Evolutionary conservation across 2,329 filamentous ascomycete species (phyloP), one percentile per base, ranked within the genome.

Genomic region (Penicillium sp.): DNA sequence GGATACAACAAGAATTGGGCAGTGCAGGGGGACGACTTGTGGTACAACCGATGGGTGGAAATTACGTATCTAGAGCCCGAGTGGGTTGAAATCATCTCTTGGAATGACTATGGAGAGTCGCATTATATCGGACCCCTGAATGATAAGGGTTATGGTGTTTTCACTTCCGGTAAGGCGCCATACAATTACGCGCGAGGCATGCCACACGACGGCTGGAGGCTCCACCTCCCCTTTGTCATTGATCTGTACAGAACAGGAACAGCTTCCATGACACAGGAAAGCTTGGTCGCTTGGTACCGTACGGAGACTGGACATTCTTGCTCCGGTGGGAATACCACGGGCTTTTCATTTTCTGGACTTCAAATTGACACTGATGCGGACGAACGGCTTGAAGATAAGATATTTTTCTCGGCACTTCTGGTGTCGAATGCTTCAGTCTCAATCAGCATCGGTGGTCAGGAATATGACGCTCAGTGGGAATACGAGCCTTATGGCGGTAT

Each of bases 31-130:
- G 85, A 88, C 62, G 76, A 81, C 54, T 70, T 88, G 13, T 89
- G 86, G 85, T 80, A 78, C 59, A 75, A 84, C 53, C 81, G 85
- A 9, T 88, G 85, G 85, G 71, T 78, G 51, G 77, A 85, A 58
- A 78, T 82, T 11, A 14, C 42, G 14, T 55, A 44, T 2, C 25
- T 58, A 19, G 42, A 55, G 19, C 46, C 54, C 10, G 43, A 48
- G 2, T 46, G 50, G 35, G 25, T 57, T 29, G 37, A 82, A 71
- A 82, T 85, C 44, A 79, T 85, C 46, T 82, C 81, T 19, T 86
- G 83, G 83, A 86, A 86, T 62, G 84, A 87, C 65, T 86, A 79
- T 59, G 84, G 84, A 33, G 84, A 87, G 67, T 81, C 83, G 1
- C 83, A 84, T 68, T 85, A 86, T 66, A 82, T 85, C 60, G 79